Conservation (phyloP, 139 green algal genomes). For the Desmodesmus armatus region DNA sequence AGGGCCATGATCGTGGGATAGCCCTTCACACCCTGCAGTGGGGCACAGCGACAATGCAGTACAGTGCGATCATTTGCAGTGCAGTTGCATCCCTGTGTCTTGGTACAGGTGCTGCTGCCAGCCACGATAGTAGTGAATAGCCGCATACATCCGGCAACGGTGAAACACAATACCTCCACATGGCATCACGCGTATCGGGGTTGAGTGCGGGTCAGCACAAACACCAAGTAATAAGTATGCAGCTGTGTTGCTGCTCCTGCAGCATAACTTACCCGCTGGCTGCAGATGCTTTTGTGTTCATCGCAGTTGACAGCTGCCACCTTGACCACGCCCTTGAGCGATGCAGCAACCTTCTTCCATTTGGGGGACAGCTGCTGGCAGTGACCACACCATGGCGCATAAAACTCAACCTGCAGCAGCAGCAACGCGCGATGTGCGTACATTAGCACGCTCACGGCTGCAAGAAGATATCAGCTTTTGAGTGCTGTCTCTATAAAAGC, state of each 20-base stretch:
- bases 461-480: background rate
- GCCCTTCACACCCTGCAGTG: constrained; percentile 68
- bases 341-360: constrained; percentile 72
- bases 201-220: background rate
- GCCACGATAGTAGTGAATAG: background rate
- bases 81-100: too few species aligned
- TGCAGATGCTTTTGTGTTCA: constrained; percentile 72
- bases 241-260: background rate
- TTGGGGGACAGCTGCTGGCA: constrained; percentile 82
- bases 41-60: background rate
- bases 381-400: constrained; percentile 73
- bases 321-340: constrained; percentile 80
- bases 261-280: background rate
- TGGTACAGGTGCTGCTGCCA: background rate
- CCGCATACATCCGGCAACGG: background rate
- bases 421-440: background rate
- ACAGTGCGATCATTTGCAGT: too few species aligned
- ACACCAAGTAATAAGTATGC: background rate
- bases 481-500: background rate
- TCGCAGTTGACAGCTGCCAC: constrained; percentile 90
- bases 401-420: constrained; percentile 74
- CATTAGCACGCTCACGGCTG: background rate
- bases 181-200: too few species aligned
- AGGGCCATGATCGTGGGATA: constrained; percentile 89
- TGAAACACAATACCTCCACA: background rate